Percentiles rank a stretch among this genome's conserved stretches.
phyloP scores from a whole-genome alignment of 2,329 filamentous ascomycete genomes.

The Fusarium mexicanum region DNA sequence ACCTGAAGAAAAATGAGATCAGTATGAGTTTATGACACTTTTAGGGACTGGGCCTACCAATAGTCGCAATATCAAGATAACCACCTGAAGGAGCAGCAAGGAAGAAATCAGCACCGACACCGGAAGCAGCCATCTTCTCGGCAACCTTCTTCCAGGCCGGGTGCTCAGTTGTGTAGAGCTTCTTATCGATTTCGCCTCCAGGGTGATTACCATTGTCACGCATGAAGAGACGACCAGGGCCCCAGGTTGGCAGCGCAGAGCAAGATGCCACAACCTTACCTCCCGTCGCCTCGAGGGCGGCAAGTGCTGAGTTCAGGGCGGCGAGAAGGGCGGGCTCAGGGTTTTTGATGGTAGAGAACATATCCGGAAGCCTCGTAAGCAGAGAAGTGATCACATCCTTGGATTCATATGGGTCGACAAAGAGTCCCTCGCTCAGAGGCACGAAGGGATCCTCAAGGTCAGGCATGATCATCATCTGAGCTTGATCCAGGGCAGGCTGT shows the following conservation, averaged over 20 bases:
- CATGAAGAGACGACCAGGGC: slow-evolving; percentile 84
- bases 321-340: slow-evolving; percentile 90
- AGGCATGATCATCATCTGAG: slow-evolving; percentile 99
- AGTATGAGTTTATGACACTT: background rate
- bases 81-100: slow-evolving; percentile 88
- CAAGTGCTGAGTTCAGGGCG: slow-evolving; percentile 82
- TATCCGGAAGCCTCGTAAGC: slow-evolving; percentile 81
- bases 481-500: slow-evolving; percentile 79
- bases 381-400: slow-evolving; percentile 88
- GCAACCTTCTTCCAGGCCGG: slow-evolving; percentile 86
- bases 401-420: slow-evolving; percentile 93
- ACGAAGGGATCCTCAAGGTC: slow-evolving; percentile 97
- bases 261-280: slow-evolving; percentile 93
- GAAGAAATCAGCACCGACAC: slow-evolving; percentile 94
- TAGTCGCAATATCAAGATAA: slow-evolving; percentile 92
- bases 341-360: slow-evolving; percentile 89
- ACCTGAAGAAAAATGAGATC: slow-evolving; percentile 56
- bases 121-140: slow-evolving; percentile 86
- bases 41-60: slow-evolving; percentile 64
- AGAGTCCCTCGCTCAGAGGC: slow-evolving; percentile 88
- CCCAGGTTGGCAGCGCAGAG: slow-evolving; percentile 89
- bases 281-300: slow-evolving; percentile 86
- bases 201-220: slow-evolving; percentile 89
- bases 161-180: slow-evolving; percentile 90
- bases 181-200: slow-evolving; percentile 89